Evolutionary conservation across 352 stramenopile species (phyloP).

Genomic region (Phytophthora ohioensis): DNA sequence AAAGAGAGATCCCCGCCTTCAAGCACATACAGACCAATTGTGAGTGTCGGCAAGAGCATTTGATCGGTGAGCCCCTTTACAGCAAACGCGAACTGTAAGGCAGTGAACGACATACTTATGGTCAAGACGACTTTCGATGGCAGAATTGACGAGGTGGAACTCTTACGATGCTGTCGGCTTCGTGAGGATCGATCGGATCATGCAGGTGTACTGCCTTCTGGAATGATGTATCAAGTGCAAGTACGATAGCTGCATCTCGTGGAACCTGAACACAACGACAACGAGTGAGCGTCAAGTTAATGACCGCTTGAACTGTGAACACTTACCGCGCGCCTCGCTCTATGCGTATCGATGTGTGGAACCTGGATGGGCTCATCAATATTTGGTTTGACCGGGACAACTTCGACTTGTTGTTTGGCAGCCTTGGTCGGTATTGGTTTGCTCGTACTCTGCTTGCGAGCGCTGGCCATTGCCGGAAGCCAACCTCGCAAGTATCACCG

Average conservation of each 20-base stretch:
- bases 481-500: slow-evolving; percentile 2
- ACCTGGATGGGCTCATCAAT: slow-evolving; percentile 12
- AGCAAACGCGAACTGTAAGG: slow-evolving; percentile 28
- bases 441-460: slow-evolving; percentile 18
- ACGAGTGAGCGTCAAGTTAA: background rate
- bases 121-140: background rate
- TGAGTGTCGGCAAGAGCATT: slow-evolving; percentile 36
- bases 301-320: no score
- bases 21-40: slow-evolving; percentile 12
- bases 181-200: slow-evolving; percentile 30
- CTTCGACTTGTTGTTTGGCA: slow-evolving; percentile 5
- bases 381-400: background rate
- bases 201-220: slow-evolving; percentile 16
- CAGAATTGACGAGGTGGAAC: background rate
- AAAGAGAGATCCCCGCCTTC: slow-evolving; percentile 29
- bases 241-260: slow-evolving; percentile 24
- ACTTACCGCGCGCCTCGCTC: slow-evolving; percentile 18
- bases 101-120: background rate
- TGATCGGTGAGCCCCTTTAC: slow-evolving; percentile 27
- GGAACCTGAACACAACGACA: slow-evolving; percentile 8
- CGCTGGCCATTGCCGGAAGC: slow-evolving; percentile 7
- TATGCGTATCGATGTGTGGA: slow-evolving; percentile 9
- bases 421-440: slow-evolving; percentile 10
- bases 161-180: slow-evolving; percentile 31
- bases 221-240: slow-evolving; percentile 15